Conservation (phyloP, 371 early-diverging fungal genomes). For the Mucor velutinosus region DNA sequence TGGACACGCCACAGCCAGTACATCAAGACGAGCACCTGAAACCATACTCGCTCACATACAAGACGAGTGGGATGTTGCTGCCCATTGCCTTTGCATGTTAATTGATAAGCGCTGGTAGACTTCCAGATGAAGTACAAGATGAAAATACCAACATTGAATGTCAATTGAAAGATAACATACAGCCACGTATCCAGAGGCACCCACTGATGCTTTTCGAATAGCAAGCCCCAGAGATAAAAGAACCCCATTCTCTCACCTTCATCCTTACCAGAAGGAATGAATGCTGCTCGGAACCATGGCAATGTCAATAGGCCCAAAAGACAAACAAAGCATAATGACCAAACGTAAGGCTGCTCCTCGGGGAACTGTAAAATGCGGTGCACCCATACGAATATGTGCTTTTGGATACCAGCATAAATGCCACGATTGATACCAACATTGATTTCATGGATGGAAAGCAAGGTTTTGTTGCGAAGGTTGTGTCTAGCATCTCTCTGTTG, state of each 20-base stretch:
- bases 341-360: conserved; percentile 30
- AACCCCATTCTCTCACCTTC: conserved; percentile 49
- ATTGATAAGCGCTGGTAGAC: conserved; percentile 18
- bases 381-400: conserved; percentile 33
- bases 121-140: conserved; percentile 44
- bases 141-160: conserved; percentile 52
- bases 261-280: conserved; percentile 51
- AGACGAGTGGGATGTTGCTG: background rate
- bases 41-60: conserved; percentile 37
- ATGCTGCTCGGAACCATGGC: conserved; percentile 58
- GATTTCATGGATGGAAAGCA: conserved; percentile 35
- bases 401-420: conserved; percentile 23
- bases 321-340: conserved; percentile 47
- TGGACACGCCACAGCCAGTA: conserved; percentile 46
- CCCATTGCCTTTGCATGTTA: conserved; percentile 8
- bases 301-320: conserved; percentile 48
- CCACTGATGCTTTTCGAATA: conserved; percentile 60
- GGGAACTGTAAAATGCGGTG: conserved; percentile 38
- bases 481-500: background rate
- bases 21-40: conserved; percentile 25
- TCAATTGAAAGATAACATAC: conserved; percentile 48
- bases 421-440: conserved; percentile 18
- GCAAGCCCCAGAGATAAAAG: conserved; percentile 67
- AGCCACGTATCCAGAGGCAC: conserved; percentile 85
- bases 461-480: conserved; percentile 12